These are phyloP conservation scores for Trametes punicea DNA, from an alignment of 768 basidiomycete genomes.

Conservation along the genomic window DNA sequence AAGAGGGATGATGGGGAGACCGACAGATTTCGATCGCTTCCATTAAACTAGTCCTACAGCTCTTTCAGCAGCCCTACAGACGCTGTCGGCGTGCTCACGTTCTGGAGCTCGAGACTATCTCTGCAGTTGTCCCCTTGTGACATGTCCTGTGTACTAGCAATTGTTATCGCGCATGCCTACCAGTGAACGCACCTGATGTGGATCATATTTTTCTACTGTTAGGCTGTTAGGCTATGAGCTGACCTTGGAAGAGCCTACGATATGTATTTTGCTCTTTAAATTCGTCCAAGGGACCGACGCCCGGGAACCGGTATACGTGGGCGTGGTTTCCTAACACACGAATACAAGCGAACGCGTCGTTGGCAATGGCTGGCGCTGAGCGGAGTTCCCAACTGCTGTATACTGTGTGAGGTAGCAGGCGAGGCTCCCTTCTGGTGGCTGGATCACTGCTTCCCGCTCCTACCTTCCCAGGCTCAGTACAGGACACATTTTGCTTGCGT, in stretches of 20 bases:
- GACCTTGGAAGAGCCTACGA: no score
- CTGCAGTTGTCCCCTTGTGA: not conserved
- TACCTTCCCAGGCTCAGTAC: not conserved
- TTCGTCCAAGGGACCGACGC: no score
- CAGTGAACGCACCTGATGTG: not conserved
- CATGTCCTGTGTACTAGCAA: constrained; percentile 18
- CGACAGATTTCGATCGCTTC: constrained; percentile 56
- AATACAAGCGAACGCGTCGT: not conserved
- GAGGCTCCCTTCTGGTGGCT: constrained; percentile 2
- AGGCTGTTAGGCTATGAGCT: not conserved
- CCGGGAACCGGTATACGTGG: constrained; percentile 7
- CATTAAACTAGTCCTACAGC: constrained; percentile 31
- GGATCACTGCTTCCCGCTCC: not conserved
- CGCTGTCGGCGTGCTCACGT: no score
- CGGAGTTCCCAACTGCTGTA: no score
- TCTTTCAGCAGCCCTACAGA: not conserved
- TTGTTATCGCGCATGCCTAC: constrained; percentile 8
- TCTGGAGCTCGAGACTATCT: no score
- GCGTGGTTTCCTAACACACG: constrained; percentile 19
- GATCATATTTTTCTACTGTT: no score
- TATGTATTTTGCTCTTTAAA: no score
- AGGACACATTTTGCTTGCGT: constrained; percentile 12
- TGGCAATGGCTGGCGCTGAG: not conserved
- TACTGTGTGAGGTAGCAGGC: no score
- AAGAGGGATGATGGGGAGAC: constrained; percentile 42